Evolutionary conservation across 2,329 filamentous ascomycete species (phyloP).

Genomic region (Byssochlamys sp.): DNA sequence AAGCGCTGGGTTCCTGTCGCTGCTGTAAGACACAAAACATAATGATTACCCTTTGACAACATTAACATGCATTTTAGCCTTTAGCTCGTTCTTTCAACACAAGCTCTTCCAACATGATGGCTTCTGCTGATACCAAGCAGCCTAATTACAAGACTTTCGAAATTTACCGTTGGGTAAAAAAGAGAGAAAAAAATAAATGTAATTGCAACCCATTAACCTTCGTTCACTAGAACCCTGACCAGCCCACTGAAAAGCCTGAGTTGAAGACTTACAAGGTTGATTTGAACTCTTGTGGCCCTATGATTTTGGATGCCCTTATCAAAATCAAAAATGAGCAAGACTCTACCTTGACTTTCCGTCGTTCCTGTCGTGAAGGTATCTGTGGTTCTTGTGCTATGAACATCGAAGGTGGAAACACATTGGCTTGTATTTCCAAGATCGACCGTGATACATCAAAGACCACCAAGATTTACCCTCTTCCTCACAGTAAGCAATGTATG

Average conservation of each 20-base stretch:
- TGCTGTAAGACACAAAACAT: too few relatives aligned
- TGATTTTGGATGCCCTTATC: slow-evolving; percentile 94
- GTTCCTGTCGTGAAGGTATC: slow-evolving; percentile 95
- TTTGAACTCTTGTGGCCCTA: slow-evolving; percentile 96
- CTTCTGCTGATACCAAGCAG: too few relatives aligned
- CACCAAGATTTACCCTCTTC: slow-evolving; percentile 4
- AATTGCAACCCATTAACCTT: slow-evolving; percentile 97
- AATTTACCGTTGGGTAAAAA: too few relatives aligned
- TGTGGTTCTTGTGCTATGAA: slow-evolving; percentile 99
- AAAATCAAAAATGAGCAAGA: slow-evolving; percentile 99
- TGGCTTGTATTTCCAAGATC: slow-evolving; percentile 87
- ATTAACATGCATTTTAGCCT: too few relatives aligned
- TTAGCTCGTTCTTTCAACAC: too few relatives aligned
- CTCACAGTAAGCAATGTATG: slow-evolving; percentile 63
- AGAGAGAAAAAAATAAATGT: too few relatives aligned
- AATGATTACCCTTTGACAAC: too few relatives aligned
- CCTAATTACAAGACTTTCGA: too few relatives aligned
- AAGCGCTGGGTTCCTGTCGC: too few relatives aligned
- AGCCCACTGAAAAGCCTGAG: slow-evolving; percentile 79
- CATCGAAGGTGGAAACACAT: slow-evolving; percentile 95
- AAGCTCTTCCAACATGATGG: too few relatives aligned
- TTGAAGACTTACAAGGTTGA: slow-evolving; percentile 95
- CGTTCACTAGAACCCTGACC: slow-evolving; percentile 97
- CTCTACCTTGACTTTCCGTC: slow-evolving; percentile 87
- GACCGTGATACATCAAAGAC: neutral